Percentiles rank a stretch among this genome's conserved stretches.
Evolutionary conservation across 1,139 yeast species (phyloP).

Genomic region (Pneumocystis wakefieldiae): DNA sequence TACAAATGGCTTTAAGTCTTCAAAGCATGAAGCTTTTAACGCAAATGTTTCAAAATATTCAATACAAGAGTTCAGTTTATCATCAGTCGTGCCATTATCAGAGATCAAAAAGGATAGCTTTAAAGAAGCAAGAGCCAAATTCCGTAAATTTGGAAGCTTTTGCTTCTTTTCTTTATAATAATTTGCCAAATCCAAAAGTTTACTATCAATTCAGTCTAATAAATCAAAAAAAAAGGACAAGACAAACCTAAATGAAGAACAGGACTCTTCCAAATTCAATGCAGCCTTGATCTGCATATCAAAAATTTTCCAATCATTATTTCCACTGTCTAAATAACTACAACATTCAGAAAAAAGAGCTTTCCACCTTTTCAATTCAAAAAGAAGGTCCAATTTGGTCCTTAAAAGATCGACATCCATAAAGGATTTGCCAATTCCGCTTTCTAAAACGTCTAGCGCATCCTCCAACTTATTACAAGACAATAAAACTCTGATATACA

Average conservation of each 20-base stretch:
- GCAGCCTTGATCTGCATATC: background rate
- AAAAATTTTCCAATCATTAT: slow-evolving; percentile 10
- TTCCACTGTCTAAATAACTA: slow-evolving; percentile 1
- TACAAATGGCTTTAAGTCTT: slow-evolving; percentile 37
- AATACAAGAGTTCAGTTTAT: slow-evolving; percentile 21
- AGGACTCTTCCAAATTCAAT: background rate
- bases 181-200: background rate
- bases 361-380: slow-evolving; percentile 1
- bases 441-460: slow-evolving; percentile 1
- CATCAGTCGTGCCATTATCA: background rate
- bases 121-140: background rate
- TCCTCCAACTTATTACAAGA: slow-evolving; percentile 2
- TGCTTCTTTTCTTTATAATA: background rate
- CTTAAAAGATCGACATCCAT: slow-evolving; percentile 6
- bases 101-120: background rate
- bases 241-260: background rate
- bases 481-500: slow-evolving; percentile 8
- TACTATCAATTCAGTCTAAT: background rate
- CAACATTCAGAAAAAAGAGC: slow-evolving; percentile 1
- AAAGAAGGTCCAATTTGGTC: slow-evolving; percentile 6
- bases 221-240: background rate
- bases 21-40: slow-evolving; percentile 44
- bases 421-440: slow-evolving; percentile 1
- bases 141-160: slow-evolving; percentile 1
- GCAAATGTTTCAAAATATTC: slow-evolving; percentile 34